A percentile compares a stretch with the other conserved stretches of the same genome.
These are phyloP conservation scores for Yamadazyma trypodendri DNA, from an alignment of 1,139 yeast species.

Conservation along the genomic window DNA sequence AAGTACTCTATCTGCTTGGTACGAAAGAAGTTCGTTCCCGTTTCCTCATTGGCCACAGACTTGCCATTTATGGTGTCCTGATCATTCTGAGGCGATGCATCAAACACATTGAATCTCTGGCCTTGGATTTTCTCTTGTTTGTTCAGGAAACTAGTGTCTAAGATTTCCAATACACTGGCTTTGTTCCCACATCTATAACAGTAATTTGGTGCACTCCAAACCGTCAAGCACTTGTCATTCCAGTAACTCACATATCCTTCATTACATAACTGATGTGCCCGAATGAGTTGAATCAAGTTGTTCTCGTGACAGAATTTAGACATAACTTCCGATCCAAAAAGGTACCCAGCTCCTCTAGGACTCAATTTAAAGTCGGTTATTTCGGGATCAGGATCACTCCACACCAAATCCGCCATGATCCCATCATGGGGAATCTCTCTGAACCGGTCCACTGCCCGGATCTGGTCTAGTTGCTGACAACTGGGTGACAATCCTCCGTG, in stretches of 20 bases:
- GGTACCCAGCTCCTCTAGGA: slow-evolving; percentile 97
- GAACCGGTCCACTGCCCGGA: slow-evolving; percentile 83
- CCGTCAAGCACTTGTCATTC: slow-evolving; percentile 87
- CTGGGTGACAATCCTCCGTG: slow-evolving; percentile 97
- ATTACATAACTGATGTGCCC: slow-evolving; percentile 96
- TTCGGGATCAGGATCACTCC: slow-evolving; percentile 97
- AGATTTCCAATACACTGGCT: slow-evolving; percentile 86
- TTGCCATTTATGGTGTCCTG: slow-evolving; percentile 44
- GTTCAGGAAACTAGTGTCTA: slow-evolving; percentile 29
- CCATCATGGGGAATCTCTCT: slow-evolving; percentile 98
- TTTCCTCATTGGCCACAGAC: slow-evolving; percentile 34
- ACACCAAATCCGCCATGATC: slow-evolving; percentile 97
- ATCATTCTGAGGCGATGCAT: slow-evolving; percentile 89
- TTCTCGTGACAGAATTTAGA: slow-evolving; percentile 81
- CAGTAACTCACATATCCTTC: slow-evolving; percentile 94
- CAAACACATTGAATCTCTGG: slow-evolving; percentile 85
- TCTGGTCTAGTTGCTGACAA: slow-evolving; percentile 90
- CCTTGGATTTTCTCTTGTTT: slow-evolving; percentile 31
- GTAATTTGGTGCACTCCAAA: slow-evolving; percentile 98
- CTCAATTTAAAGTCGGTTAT: slow-evolving; percentile 80
- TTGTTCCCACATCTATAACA: slow-evolving; percentile 96
- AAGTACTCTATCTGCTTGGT: slow-evolving; percentile 68
- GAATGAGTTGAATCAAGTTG: slow-evolving; percentile 71
- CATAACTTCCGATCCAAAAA: slow-evolving; percentile 89
- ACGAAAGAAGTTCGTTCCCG: slow-evolving; percentile 12